phyloP scores from a whole-genome alignment of 2,329 filamentous ascomycete species.

The Hymenoscyphus fructigenus region DNA sequence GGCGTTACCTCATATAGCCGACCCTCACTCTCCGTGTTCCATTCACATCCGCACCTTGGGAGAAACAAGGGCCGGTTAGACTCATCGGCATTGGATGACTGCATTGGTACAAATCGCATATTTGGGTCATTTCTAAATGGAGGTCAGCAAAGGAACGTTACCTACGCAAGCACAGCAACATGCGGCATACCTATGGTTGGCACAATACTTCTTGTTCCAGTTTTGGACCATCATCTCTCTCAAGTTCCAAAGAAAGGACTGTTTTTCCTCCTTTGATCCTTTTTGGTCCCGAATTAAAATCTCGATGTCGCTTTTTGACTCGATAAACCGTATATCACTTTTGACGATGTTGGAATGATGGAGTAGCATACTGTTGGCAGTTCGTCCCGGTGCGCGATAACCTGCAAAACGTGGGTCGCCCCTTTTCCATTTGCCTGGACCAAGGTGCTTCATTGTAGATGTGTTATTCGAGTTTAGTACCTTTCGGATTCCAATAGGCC shows the following conservation, averaged over 20 bases:
- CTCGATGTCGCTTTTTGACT: not conserved
- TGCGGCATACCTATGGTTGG: not conserved
- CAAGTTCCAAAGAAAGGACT: not conserved
- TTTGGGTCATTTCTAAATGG: not conserved
- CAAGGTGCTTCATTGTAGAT: too few species aligned
- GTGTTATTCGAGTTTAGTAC: too few species aligned
- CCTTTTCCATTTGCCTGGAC: too few species aligned
- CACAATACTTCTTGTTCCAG: not conserved
- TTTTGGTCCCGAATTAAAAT: not conserved
- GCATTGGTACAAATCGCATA: not conserved
- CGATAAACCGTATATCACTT: not conserved
- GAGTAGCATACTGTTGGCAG: too few species aligned
- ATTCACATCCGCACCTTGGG: not conserved
- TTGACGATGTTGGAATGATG: too few species aligned
- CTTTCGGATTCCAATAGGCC: too few species aligned
- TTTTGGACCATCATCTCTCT: not conserved
- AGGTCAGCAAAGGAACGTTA: not conserved
- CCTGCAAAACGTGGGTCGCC: too few species aligned
- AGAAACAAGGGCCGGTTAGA: not conserved
- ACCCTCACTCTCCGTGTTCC: not conserved
- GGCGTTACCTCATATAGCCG: not conserved
- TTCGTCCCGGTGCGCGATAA: too few species aligned
- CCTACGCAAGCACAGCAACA: not conserved
- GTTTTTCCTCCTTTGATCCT: not conserved
- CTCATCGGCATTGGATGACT: not conserved